A percentile compares a stretch with the other conserved stretches of the same genome.
Conservation (phyloP, 108 stramenopile species). For the Seminavis robusta region DNA sequence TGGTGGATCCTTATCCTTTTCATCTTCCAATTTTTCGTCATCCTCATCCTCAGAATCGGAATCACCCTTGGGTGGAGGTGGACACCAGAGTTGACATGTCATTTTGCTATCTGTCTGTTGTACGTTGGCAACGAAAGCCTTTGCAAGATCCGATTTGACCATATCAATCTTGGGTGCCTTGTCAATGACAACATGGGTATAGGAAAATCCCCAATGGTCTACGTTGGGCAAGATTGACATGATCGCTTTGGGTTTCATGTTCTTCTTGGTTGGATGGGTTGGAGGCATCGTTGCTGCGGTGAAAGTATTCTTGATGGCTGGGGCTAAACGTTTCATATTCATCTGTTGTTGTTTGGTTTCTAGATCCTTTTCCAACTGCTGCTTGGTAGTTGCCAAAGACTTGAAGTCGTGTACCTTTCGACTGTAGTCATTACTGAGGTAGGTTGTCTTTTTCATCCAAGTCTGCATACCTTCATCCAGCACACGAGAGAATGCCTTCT, state of each 20-base stretch:
- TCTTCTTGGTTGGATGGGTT: conserved; percentile 59
- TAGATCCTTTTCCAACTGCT: conserved; percentile 36
- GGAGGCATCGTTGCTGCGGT: conserved; percentile 8
- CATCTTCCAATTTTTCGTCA: conserved; percentile 9
- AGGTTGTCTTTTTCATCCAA: conserved; percentile 90
- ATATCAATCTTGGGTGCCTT: conserved; percentile 48
- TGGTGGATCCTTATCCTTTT: neutral
- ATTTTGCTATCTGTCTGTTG: conserved; percentile 58
- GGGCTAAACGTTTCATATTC: conserved; percentile 33
- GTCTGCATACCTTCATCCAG: conserved; percentile 70
- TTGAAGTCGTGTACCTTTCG: conserved; percentile 83
- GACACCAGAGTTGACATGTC: conserved; percentile 74
- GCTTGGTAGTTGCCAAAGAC: conserved; percentile 70
- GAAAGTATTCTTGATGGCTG: conserved; percentile 38
- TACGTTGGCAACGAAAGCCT: conserved; percentile 75
- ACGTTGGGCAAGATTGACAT: conserved; percentile 72
- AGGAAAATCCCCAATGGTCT: conserved; percentile 67
- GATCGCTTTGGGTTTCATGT: conserved; percentile 56
- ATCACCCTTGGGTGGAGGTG: too few species aligned
- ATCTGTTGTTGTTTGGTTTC: conserved; percentile 36
- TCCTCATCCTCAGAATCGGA: too few species aligned
- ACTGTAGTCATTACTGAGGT: conserved; percentile 78
- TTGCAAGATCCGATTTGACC: conserved; percentile 24
- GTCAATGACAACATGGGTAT: conserved; percentile 83
- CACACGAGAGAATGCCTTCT: conserved; percentile 75